Conservation (phyloP, 495 filamentous ascomycete genomes). For the Daldinia vernicosa region DNA sequence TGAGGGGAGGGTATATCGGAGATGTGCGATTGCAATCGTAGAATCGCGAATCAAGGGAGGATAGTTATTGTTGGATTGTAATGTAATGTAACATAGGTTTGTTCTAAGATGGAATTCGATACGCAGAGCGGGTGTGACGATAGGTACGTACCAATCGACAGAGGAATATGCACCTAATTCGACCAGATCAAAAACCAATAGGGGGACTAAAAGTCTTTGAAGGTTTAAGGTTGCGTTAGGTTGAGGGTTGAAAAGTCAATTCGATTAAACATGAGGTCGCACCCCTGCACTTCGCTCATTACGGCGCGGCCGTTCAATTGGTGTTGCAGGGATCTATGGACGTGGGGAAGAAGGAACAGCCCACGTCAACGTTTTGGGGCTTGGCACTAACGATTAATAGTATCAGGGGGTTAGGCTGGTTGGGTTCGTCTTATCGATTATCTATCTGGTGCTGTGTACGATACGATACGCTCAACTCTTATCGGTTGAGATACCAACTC, state of each 20-base stretch:
- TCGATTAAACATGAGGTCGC: background rate
- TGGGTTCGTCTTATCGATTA: constrained; percentile 1
- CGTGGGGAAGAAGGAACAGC: constrained; percentile 27
- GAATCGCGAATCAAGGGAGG: background rate
- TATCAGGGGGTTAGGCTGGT: constrained; percentile 2
- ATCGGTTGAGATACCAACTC: background rate
- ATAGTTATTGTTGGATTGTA: background rate
- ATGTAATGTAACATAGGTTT: background rate
- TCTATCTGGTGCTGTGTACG: background rate
- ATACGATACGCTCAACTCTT: background rate
- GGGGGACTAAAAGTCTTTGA: background rate
- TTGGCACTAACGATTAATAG: constrained; percentile 2
- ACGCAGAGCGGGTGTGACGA: background rate
- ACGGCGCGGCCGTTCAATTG: constrained; percentile 4
- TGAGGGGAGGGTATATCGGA: background rate
- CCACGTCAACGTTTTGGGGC: constrained; percentile 29
- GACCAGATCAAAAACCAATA: background rate
- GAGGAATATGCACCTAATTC: background rate
- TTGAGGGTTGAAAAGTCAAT: constrained; percentile 10
- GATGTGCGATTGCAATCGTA: background rate
- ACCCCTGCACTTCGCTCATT: constrained; percentile 4
- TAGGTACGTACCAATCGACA: background rate
- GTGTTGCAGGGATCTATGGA: constrained; percentile 11
- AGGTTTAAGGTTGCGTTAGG: constrained; percentile 11
- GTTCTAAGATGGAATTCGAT: background rate